These are phyloP conservation scores for Graphium sp. DNA, from an alignment of 2,329 filamentous ascomycete genomes.

Conservation along the genomic window DNA sequence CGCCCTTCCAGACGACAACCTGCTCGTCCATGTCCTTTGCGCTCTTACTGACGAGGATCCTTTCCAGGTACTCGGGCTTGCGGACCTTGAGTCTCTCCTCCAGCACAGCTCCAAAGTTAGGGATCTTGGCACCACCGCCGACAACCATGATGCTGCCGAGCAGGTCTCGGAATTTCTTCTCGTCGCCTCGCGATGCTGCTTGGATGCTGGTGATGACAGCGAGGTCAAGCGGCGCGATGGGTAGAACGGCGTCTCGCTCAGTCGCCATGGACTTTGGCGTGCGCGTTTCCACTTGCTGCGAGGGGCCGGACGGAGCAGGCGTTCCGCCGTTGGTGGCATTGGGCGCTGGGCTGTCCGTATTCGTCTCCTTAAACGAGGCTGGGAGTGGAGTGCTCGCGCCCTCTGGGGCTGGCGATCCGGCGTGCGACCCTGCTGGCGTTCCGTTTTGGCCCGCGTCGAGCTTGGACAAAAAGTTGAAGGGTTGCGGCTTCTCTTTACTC, in stretches of 20 bases:
- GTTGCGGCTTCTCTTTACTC: conserved; percentile 45
- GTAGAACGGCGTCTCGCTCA: conserved; percentile 66
- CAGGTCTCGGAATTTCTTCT: conserved; percentile 85
- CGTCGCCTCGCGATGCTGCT: conserved; percentile 73
- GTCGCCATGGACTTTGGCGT: conserved; percentile 37
- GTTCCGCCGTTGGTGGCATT: conserved; percentile 32
- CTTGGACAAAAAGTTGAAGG: conserved; percentile 48
- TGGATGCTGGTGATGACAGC: conserved; percentile 83
- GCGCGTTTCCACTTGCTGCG: conserved; percentile 19
- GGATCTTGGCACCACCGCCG: conserved; percentile 68
- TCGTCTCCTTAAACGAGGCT: conserved; percentile 27
- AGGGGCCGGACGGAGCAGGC: conserved; percentile 16
- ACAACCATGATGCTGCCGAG: conserved; percentile 82
- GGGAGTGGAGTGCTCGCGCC: conserved; percentile 50
- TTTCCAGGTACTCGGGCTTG: conserved; percentile 40
- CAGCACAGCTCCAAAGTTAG: conserved; percentile 63
- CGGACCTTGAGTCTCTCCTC: conserved; percentile 65
- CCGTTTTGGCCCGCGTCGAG: conserved; percentile 55
- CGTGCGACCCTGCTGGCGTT: conserved; percentile 72
- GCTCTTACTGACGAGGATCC: conserved; percentile 48
- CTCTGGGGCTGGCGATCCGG: conserved; percentile 76
- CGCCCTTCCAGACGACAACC: conserved; percentile 96
- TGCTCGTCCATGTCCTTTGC: conserved; percentile 92
- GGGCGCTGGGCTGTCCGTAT: conserved; percentile 34
- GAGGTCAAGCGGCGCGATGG: conserved; percentile 67